Evolutionary conservation across 495 filamentous ascomycete genomes (phyloP), one percentile per base, ranked within the genome.

Genomic region (Niebla homalea): DNA sequence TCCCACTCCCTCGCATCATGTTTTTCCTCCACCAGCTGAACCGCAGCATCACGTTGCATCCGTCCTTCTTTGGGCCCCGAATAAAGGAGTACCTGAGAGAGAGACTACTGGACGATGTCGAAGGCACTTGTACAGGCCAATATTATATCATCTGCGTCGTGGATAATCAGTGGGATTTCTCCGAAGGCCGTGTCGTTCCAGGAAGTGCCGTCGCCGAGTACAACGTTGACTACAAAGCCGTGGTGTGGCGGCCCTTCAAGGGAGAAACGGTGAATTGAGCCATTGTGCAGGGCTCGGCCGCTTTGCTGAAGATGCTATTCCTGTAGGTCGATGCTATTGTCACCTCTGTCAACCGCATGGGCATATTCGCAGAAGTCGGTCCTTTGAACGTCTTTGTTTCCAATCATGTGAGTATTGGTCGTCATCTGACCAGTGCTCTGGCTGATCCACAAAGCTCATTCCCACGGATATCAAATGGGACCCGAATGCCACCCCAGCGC

Each of bases 21-120:
- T 98, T 96, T 65, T 98, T 98, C 72, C 84, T 98, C 60, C 84
- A 94, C 67, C 85, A 93, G 55, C 82, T 97, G 62, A 87, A 94
- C 69, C 87, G 89, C 59, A 77, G 81, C 56, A 90, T 98, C 55
- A 85, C 86, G 46, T 77, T 98, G 57, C 93, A 98, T 64, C 92
- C 92, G 29, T 96, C 92, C 22, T 97, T 89, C 69, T 97, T 98
- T 62, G 87, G 87, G 50, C 79, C 84, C 36, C 84, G 89, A 58
- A 89, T 94, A 74, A 81, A 85, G 47, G 84, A 93, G 48, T 81
- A 93, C 60, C 80, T 98, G 7, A 87, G 83, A 37, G 79, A 80
- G 46, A 84, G 88, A 55, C 79, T 98, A 16, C 76, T 94, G 50
- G 80, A 84, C 58, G 89, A 96, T 62, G 88, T 94, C 45, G 92